Evolutionary conservation across 2,329 filamentous ascomycete species (phyloP), one percentile per base, ranked within the genome.

Genomic region (Trichoderma gracile): DNA sequence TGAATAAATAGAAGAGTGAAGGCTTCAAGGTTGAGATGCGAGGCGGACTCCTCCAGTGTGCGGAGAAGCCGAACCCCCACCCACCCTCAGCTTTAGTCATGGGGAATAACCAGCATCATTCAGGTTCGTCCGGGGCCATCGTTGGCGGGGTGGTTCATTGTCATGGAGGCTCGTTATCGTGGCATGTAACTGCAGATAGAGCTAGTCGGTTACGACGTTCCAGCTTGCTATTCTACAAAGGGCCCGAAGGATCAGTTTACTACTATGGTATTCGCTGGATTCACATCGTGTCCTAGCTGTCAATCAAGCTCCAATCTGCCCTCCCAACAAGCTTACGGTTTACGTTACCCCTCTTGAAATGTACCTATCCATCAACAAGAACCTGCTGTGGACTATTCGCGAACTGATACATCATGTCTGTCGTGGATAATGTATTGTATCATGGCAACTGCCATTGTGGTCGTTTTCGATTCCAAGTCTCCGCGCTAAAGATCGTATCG

Each of bases 401-500:
- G 15, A 15, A 27, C 10, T 27, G 9, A 33, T 9, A 17, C 6
- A 42, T 8, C 8, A 46, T 60, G 49, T 38, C 42, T 10, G 33
- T 33, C 3, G 23, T 10, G 27, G 3, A 47, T 5, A 17, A 19
- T 17, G 15, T 56, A 14, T 21, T 63, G 1, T 65, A 68, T 42
- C 25, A 56, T 27, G 72, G 72, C 17, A 73, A 74, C 61, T 75
- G 73, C 61, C 72, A 75, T 64, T 75, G 73, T 64, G 73, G 72
- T 4, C 52, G 56, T 3, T 73, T 71, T 46, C 72, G 72, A 33
- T 75, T 69, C 30, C 67, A 71, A 27, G 8, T 74, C 3, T 17
- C 56, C 3, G 7, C 66, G 2, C 57, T 67, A 0, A 52, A 66
- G 3, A 66, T 66, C 23, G 60, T 42, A 3, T 40, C 57, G 0